Conservation (phyloP, 495 filamentous ascomycete genomes). For the Halenospora varia region DNA sequence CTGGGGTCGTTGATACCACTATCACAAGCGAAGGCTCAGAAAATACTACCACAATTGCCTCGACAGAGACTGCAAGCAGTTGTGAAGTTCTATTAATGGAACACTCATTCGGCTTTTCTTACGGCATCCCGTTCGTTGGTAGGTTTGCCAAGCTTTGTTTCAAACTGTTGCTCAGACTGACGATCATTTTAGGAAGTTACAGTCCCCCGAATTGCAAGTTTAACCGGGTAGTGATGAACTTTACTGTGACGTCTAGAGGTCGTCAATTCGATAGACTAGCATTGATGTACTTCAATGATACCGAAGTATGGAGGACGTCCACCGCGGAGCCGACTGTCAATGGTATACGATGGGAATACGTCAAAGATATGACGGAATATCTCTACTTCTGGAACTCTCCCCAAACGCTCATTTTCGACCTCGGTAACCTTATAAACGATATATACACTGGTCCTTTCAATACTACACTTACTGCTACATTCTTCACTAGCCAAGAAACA, state of each 20-base stretch:
- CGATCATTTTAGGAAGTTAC: constrained; percentile 49
- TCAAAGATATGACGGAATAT: constrained; percentile 81
- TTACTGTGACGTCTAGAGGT: constrained; percentile 72
- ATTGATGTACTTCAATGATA: constrained; percentile 74
- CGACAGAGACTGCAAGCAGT: constrained; percentile 18
- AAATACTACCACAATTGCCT: constrained; percentile 15
- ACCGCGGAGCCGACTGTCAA: constrained; percentile 74
- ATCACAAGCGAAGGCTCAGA: constrained; percentile 33
- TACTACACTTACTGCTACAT: constrained; percentile 75
- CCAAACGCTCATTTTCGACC: constrained; percentile 31
- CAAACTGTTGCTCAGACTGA: constrained; percentile 2
- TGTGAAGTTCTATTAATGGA: constrained; percentile 63
- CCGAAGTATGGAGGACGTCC: constrained; percentile 80
- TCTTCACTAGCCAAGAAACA: constrained; percentile 47
- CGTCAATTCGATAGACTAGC: constrained; percentile 79
- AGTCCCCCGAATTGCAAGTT: constrained; percentile 67
- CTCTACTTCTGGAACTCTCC: constrained; percentile 56
- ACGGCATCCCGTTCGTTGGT: constrained; percentile 77
- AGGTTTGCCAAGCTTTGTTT: constrained; percentile 21
- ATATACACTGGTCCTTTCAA: constrained; percentile 79
- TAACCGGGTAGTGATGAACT: constrained; percentile 76
- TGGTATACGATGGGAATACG: constrained; percentile 72
- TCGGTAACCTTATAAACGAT: constrained; percentile 31
- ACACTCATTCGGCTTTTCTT: constrained; percentile 72
- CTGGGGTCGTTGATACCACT: constrained; percentile 34